phyloP scores from a whole-genome alignment of 176 grass and related monocot genomes.

The Zizania latifolia region DNA sequence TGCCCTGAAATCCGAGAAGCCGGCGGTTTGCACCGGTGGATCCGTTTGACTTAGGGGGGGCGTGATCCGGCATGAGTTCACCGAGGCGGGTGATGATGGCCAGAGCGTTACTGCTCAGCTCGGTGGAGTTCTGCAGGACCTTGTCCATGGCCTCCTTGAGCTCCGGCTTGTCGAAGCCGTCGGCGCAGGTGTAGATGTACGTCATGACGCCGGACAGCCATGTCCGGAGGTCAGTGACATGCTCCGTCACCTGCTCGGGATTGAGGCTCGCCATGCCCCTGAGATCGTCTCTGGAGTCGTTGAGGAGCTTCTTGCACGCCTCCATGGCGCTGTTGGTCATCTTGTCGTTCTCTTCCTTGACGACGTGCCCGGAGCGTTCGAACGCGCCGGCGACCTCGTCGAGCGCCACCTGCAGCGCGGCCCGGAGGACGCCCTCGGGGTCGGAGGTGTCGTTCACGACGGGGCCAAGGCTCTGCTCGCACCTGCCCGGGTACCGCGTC shows the following conservation, averaged over 20 bases:
- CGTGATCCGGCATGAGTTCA: not conserved
- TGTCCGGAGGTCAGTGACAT: slow-evolving; percentile 43
- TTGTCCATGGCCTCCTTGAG: slow-evolving; percentile 62
- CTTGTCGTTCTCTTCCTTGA: slow-evolving; percentile 21
- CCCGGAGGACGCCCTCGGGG: slow-evolving; percentile 45
- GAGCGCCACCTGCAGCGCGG: slow-evolving; percentile 40
- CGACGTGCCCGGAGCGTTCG: slow-evolving; percentile 31
- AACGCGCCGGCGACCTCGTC: slow-evolving; percentile 39
- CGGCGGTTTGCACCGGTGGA: slow-evolving; percentile 3
- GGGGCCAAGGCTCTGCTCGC: slow-evolving; percentile 50
- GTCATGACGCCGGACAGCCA: slow-evolving; percentile 73
- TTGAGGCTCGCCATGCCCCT: slow-evolving; percentile 34
- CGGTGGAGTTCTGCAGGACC: slow-evolving; percentile 56
- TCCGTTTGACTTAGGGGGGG: not conserved
- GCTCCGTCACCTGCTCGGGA: slow-evolving; percentile 12
- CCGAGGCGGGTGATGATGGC: slow-evolving; percentile 58
- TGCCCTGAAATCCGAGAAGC: slow-evolving; percentile 31
- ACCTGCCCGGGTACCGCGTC: slow-evolving; percentile 61
- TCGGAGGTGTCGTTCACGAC: slow-evolving; percentile 33
- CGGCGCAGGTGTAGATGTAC: slow-evolving; percentile 68
- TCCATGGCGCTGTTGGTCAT: slow-evolving; percentile 44
- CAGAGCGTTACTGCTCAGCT: slow-evolving; percentile 88
- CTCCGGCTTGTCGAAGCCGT: slow-evolving; percentile 67
- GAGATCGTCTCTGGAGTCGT: slow-evolving; percentile 46
- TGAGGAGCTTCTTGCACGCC: slow-evolving; percentile 67